Conservation (phyloP, 176 grass and related monocot species). For the maize (Zea mays) region DNA sequence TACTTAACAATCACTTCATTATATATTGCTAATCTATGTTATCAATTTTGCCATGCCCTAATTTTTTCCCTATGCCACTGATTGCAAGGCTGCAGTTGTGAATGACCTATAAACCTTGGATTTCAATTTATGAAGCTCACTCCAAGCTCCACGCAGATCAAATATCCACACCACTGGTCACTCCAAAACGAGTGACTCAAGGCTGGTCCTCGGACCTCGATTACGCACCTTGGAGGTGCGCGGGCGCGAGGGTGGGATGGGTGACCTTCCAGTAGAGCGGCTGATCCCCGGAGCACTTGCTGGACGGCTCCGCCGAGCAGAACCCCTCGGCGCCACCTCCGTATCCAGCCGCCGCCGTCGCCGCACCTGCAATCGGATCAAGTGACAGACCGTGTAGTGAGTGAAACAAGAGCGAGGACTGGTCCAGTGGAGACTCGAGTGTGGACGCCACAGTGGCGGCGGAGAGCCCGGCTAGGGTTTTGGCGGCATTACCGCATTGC, state of each 20-base stretch:
- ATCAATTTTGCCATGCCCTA: no score
- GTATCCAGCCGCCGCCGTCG: not conserved
- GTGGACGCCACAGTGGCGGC: not conserved
- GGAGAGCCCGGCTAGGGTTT: not conserved
- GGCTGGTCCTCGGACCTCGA: not conserved
- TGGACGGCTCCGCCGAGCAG: constrained; percentile 50
- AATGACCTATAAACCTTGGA: not conserved
- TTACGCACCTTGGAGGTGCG: constrained; percentile 64
- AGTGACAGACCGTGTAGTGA: not conserved
- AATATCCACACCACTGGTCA: not conserved
- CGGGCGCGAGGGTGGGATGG: constrained; percentile 68
- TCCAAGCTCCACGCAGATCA: not conserved
- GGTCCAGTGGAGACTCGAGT: not conserved
- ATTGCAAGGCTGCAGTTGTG: not conserved
- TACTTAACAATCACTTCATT: no score
- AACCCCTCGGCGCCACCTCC: constrained; percentile 41
- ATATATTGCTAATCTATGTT: no score
- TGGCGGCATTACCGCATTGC: constrained; percentile 28
- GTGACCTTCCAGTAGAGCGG: constrained; percentile 88
- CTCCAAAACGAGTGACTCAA: not conserved
- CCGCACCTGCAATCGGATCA: constrained; percentile 4
- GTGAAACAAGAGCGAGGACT: not conserved
- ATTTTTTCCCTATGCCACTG: no score
- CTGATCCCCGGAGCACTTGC: constrained; percentile 31
- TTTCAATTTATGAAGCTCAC: not conserved